Evolutionary conservation across 768 basidiomycete genomes (phyloP), one percentile per base, ranked within the genome.

Genomic region (Podaxis rugospora): DNA sequence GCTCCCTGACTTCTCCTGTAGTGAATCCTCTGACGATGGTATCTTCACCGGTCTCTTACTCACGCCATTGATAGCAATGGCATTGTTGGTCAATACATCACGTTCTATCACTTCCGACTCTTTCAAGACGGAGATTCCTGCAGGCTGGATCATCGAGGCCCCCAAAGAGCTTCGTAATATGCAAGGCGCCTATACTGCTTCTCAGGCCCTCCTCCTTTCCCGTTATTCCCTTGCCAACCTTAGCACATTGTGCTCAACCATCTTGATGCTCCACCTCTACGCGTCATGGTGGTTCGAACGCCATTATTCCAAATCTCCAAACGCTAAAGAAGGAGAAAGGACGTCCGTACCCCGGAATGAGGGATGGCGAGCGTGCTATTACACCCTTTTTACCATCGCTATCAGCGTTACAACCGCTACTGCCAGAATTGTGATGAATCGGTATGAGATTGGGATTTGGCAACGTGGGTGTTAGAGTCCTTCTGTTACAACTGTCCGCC

Each of bases 21-120:
- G 93, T 69, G 85, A 90, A 59, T 89, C 88, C 51, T 74, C 81
- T 11, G 95, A 96, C 69, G 94, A 97, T 70, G 95, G 95, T 13
- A 85, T 89, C 23, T 74, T 92, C 61, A 93, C 89, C 46, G 93
- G 90, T 2, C 75, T 96, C 11, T 80, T 94, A n/a, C 80, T 95
- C 35, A 90, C 88, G 11, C 93, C 95, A 2, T 77, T 96, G 32
- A 85, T 96, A 56, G 82, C 92, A 6, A 79, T 86, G 9, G 85
- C 88, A 0, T 70, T 94, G 55, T 75, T 93, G 62, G 80, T 80
- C 65, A 80, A 82, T 49, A 82, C 80, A 23, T 76, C 82, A 56
- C 72, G 67, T 21, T 61, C 61, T 68, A 66, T 71, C 63, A 67
- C 72, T 21, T 67, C 66, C 59, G 71, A 36, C 59, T 66, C 32